Evolutionary conservation across 371 early-diverging fungal species (phyloP), one percentile per base, ranked within the genome.

Genomic region (Apophysomyces ossiformis): DNA sequence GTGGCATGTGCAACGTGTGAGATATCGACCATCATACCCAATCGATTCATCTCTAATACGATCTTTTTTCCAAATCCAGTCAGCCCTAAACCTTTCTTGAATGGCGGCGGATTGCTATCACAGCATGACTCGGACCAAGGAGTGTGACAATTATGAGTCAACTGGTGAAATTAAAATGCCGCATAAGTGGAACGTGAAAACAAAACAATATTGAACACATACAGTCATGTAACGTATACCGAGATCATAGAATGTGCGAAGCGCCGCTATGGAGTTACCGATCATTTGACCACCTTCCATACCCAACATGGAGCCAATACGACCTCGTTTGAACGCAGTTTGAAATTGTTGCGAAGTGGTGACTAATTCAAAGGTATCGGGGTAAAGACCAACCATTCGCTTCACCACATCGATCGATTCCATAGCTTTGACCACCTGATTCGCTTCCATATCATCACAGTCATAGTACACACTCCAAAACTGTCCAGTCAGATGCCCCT

Each of bases 11-110:
- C 77, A 12, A 90, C 90, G 66, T 90, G 90, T 39, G 79, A 78
- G 35, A 89, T 76, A 69, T 90, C 91, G 2, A 90, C 89, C 78
- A 89, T 75, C 89, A 90, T 88, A 11, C 91, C 91, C 7, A 90
- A 63, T 1, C 87, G 71, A 69, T 91, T 91, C 91, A 89, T 89
- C 69, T 91, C 91, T 15, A 63, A 26, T 15, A 89, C 73, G 9
- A 89, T 71, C 37, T 73, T 65, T 37, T 78, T 71, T 8, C 91
- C 91, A 69, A 86, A 89, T 2, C 63, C 65, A 7, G 89, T 84
- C 54, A 91, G 72, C 0, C 91, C 89, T 37, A 76, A 57, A 0
- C 77, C 79, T 12, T 70, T 68, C 15, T 71, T 74, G 64, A 87
- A 87, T 1, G 84, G 56, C 32, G 87, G 86, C 38, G 75, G 68